These are phyloP conservation scores for Cladosporium sp. DNA, from an alignment of 2,329 filamentous ascomycete species.

Conservation along the genomic window DNA sequence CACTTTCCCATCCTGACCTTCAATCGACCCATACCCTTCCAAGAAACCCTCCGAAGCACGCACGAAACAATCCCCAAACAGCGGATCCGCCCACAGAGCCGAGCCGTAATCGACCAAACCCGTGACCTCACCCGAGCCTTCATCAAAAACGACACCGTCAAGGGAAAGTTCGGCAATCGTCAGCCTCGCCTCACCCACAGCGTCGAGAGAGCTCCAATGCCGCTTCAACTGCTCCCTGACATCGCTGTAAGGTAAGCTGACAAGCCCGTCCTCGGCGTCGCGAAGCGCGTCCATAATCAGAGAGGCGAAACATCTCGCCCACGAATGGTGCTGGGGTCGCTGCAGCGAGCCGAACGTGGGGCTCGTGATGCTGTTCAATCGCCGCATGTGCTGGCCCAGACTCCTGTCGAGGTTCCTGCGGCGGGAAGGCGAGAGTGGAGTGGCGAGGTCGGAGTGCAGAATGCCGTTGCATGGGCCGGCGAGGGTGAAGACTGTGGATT, in stretches of 20 bases:
- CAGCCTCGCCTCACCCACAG: conserved; percentile 49
- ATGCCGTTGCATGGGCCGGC: conserved; percentile 26
- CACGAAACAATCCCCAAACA: conserved; percentile 50
- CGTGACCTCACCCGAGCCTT: conserved; percentile 43
- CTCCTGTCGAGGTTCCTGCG: conserved; percentile 37
- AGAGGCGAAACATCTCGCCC: conserved; percentile 50
- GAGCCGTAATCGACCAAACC: conserved; percentile 52
- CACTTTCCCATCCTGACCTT: conserved; percentile 29
- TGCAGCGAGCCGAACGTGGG: conserved; percentile 48
- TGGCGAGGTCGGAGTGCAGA: conserved; percentile 24
- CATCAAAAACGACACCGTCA: conserved; percentile 48
- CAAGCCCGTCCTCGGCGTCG: conserved; percentile 56
- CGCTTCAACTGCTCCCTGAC: conserved; percentile 48
- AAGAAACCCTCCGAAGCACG: conserved; percentile 38
- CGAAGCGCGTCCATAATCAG: conserved; percentile 52
- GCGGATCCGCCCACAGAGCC: conserved; percentile 54
- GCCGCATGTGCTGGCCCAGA: conserved; percentile 38
- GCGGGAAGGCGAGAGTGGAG: conserved; percentile 32
- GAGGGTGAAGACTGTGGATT: conserved; percentile 25
- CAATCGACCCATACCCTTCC: conserved; percentile 39
- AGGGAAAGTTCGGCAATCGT: conserved; percentile 48
- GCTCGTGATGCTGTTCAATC: conserved; percentile 44
- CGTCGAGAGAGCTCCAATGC: conserved; percentile 44
- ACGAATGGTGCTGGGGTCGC: conserved; percentile 35
- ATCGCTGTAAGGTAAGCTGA: conserved; percentile 53